A percentile compares a stretch with the other conserved stretches of the same genome.
Conservation (phyloP, 441 rosid genomes). For the Euphorbia corollata region DNA sequence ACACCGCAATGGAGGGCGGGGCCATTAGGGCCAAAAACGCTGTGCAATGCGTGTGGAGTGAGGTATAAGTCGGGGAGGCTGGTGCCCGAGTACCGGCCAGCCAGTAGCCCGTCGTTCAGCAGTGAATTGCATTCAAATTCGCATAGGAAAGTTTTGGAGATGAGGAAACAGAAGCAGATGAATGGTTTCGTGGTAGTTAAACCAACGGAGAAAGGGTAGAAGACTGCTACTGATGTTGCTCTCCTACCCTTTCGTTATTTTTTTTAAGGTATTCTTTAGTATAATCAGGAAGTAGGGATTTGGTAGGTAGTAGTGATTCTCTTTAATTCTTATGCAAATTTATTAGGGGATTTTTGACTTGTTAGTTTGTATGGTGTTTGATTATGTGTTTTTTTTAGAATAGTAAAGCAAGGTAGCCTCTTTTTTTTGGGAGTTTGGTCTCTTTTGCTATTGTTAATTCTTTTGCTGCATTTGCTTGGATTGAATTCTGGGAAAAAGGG, state of each 20-base stretch:
- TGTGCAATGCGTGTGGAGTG: conserved; percentile 90
- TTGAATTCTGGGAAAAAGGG: background rate
- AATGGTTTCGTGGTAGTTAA: conserved; percentile 25
- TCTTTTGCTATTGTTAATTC: conserved; percentile 10
- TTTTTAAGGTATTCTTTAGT: conserved; percentile 4
- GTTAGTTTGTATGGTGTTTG: conserved; percentile 23
- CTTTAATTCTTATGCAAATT: conserved; percentile 21
- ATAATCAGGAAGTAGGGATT: conserved; percentile 26
- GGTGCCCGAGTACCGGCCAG: conserved; percentile 91
- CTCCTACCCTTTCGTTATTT: background rate
- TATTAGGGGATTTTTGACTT: conserved; percentile 27
- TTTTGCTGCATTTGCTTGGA: conserved; percentile 18
- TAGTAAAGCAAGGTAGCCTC: conserved; percentile 15
- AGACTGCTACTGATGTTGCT: background rate
- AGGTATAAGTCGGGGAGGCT: conserved; percentile 82
- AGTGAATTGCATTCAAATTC: conserved; percentile 77
- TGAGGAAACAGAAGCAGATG: conserved; percentile 60
- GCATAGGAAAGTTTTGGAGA: conserved; percentile 78
- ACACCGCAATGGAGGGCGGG: conserved; percentile 98
- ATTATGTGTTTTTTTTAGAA: conserved; percentile 20
- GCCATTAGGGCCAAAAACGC: conserved; percentile 72
- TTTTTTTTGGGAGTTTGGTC: background rate
- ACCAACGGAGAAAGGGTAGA: conserved; percentile 47
- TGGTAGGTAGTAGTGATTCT: conserved; percentile 22
- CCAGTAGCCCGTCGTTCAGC: conserved; percentile 66